Evolutionary conservation across 352 stramenopile species (phyloP).

Genomic region (Pythium brachiatum): DNA sequence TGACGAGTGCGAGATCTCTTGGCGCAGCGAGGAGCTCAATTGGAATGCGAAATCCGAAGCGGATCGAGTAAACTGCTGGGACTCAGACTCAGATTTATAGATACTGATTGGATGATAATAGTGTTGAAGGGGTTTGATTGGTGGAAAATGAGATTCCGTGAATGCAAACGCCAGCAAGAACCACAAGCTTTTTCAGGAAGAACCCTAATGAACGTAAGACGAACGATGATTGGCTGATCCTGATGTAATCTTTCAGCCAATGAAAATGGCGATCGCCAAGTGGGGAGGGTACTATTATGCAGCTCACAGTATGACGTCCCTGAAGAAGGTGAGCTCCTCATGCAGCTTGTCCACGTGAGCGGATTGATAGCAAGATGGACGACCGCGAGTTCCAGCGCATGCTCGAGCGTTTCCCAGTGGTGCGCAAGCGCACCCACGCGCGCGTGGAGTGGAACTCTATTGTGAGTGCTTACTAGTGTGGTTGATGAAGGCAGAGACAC

Average conservation of each 20-base stretch:
- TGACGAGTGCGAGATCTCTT: neutral
- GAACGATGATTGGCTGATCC: conserved; percentile 11
- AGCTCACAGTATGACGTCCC: neutral
- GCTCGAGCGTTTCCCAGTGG: conserved; percentile 72
- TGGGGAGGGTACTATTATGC: conserved; percentile 1
- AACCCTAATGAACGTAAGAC: conserved; percentile 1
- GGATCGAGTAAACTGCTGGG: conserved; percentile 20
- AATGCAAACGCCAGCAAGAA: conserved; percentile 15
- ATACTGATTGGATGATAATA: conserved; percentile 9
- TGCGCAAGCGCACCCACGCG: conserved; percentile 75
- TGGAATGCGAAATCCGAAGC: conserved; percentile 25
- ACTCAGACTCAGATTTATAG: conserved; percentile 14
- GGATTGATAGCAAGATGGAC: conserved; percentile 67
- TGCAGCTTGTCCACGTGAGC: no score
- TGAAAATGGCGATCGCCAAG: neutral
- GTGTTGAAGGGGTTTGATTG: conserved; percentile 5
- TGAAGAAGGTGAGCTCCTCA: conserved; percentile 2
- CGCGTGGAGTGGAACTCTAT: conserved; percentile 81
- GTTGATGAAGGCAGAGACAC: neutral
- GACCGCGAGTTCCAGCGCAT: conserved; percentile 62
- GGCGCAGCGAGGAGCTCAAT: neutral
- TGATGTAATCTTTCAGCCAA: conserved; percentile 18
- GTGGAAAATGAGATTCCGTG: conserved; percentile 24
- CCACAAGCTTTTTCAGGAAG: conserved; percentile 30
- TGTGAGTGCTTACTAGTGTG: conserved; percentile 15